Evolutionary conservation across 179 eudicot genomes (phyloP), one percentile per base, ranked within the genome.

Genomic region (Spergularia azorica): DNA sequence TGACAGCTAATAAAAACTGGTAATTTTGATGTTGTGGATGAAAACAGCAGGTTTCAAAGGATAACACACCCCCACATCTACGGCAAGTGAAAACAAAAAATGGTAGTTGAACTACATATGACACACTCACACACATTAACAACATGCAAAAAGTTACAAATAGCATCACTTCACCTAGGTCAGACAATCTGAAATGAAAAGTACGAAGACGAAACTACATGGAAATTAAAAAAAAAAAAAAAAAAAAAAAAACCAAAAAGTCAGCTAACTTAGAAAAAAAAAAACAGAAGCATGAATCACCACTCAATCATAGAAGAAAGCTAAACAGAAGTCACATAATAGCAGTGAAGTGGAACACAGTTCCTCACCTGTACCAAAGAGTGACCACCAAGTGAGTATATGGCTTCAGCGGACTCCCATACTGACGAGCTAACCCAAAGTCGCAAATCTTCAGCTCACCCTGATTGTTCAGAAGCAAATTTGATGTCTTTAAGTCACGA

Each of bases 401-500:
- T 3, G 99, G 99, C 84, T 96, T 96, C 83, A 96, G 81, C 2
- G 99, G 99, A 83, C 97, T 96, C 55, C 99, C 99, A 85, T 96
- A 96, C 77, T 96, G 99, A 79, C 99, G 99, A 78, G 99, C 91
- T 88, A 96, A 84, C 54, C 99, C 99, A 79, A 96, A 96, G 80
- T 96, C 99, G 79, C 99, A 96, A 32, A 96, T 96, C 88, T 94
- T 96, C 85, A 96, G 87, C 89, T 94, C 99, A 79, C 98, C 99
- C 81, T 85, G 84, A 83, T 96, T 96, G 85, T 96, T 96, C 83
- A 94, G 73, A 74, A 96, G 97, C 82, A 96, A 78, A 87, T 96
- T 96, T 61, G 99, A 96, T 2, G 99, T 96, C 87, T 96, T 96
- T 83, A 96, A 77, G 86, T 96, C 99, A 72, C 99, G 86, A 82